Evolutionary conservation across 2,329 filamentous ascomycete genomes (phyloP), one percentile per base, ranked within the genome.

Genomic region (Dothistroma pini): DNA sequence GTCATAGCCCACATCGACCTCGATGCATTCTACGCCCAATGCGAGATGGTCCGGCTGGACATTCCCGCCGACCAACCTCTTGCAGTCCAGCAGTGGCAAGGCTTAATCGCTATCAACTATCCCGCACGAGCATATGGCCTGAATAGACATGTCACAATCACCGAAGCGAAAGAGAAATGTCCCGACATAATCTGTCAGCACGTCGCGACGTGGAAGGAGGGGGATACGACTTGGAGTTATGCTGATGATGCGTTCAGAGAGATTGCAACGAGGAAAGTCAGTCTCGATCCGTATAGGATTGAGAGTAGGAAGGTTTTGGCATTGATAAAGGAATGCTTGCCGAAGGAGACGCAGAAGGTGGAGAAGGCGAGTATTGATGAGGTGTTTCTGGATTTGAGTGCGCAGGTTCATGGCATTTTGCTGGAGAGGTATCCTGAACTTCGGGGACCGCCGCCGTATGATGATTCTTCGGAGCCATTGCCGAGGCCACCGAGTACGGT

Each of bases 301-400:
- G 85, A 97, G 75, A 96, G 90, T 19, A 84, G 92, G 63, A 89
- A 84, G 77, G 97, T 97, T 61, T 75, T 97, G 69, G 84, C 86
- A 11, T 77, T 86, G 59, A 90, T 97, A 72, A 93, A 92, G 72
- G 88, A 89, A 4, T 79, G 80, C 35, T 77, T 97, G 50, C 89
- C 89, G 1, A 73, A 79, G 19, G 73, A 82, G 0, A 74, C 86
- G 63, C 89, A 91, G 72, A 86, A 83, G 69, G 86, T 97, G 50
- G 93, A 99, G 79, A 99, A 97, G 74, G 95, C 93, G 19, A 89
- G 91, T 71, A 90, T 97, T 58, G 95, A 99, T 73, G 95, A 99
- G 76, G 92, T 97, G 9, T 99, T 97, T 72, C 79, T 97, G 62
- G 95, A 99, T 75, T 77, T 99, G 54, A 96, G 91, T 10, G 88